Percentiles rank a stretch among this genome's conserved stretches.
These are phyloP conservation scores for Pythium plurisporium DNA, from an alignment of 352 stramenopile species.

Conservation along the genomic window DNA sequence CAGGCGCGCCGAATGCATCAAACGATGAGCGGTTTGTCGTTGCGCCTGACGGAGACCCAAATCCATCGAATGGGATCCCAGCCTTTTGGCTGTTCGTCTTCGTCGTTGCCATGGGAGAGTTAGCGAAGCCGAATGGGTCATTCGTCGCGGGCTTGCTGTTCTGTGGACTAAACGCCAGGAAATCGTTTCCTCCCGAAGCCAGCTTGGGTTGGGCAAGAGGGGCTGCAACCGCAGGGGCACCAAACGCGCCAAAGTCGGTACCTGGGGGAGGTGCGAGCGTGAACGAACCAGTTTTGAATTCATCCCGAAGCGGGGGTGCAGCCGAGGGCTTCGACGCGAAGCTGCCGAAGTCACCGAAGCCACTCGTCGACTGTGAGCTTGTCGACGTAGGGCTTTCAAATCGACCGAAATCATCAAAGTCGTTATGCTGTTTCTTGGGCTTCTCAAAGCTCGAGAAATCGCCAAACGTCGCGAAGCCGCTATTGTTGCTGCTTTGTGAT, in stretches of 20 bases:
- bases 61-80: conserved; percentile 24
- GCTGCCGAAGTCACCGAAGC: conserved; percentile 50
- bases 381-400: conserved; percentile 23
- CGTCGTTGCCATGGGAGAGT: conserved; percentile 9
- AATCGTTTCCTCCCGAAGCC: conserved; percentile 37
- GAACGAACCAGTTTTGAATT: conserved; percentile 55
- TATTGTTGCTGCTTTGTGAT: conserved; percentile 19
- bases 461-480: conserved; percentile 53
- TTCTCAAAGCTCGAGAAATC: conserved; percentile 77
- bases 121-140: conserved; percentile 57
- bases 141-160: conserved; percentile 26
- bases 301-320: conserved; percentile 26
- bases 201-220: conserved; percentile 8
- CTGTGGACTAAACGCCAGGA: conserved; percentile 59
- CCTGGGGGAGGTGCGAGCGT: conserved; percentile 62
- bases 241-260: conserved; percentile 37
- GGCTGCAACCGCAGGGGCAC: conserved; percentile 7
- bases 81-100: conserved; percentile 18
- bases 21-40: conserved; percentile 25
- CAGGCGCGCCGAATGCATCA: conserved; percentile 34
- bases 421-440: conserved; percentile 29
- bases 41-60: conserved; percentile 19
- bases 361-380: conserved; percentile 25
- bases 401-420: conserved; percentile 35
- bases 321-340: conserved; percentile 25